Conservation (phyloP, 1,284 basidiomycete species). For the Moesziomyces antarcticus region DNA sequence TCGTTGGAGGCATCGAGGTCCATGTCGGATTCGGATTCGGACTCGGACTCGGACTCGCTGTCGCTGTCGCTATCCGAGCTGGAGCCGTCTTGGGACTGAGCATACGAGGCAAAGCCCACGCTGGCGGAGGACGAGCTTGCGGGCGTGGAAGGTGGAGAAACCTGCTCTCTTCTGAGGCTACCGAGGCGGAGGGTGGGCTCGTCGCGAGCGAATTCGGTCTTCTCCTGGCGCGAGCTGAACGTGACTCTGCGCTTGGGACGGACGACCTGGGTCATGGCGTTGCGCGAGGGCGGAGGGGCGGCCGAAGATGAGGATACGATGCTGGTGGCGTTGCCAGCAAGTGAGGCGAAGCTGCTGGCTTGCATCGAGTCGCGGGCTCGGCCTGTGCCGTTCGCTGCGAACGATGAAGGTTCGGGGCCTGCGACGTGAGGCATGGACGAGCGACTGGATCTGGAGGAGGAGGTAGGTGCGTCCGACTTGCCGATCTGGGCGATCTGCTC, state of each 20-base stretch:
- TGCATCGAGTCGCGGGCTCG: conserved; percentile 28
- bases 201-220: conserved; percentile 49
- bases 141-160: conserved; percentile 36
- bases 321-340: conserved; percentile 25
- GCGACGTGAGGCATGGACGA: conserved; percentile 26
- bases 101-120: conserved; percentile 40
- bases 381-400: conserved; percentile 4
- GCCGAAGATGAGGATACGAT: conserved; percentile 16
- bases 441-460: conserved; percentile 12
- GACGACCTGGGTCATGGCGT: conserved; percentile 39
- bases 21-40: conserved; percentile 46
- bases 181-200: conserved; percentile 51
- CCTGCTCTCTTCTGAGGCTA: conserved; percentile 38
- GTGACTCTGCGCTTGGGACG: conserved; percentile 50
- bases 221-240: conserved; percentile 52
- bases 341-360: conserved; percentile 17
- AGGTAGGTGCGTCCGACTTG: conserved; percentile 12
- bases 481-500: conserved; percentile 44
- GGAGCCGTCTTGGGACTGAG: conserved; percentile 30
- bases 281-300: conserved; percentile 17
- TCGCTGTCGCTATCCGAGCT: conserved; percentile 43
- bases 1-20: conserved; percentile 40
- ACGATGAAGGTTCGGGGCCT: conserved; percentile 3
- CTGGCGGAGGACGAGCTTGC: conserved; percentile 36
- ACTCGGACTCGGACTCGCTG: conserved; percentile 14